Evolutionary conservation across 1,284 basidiomycete genomes (phyloP).

Genomic region (Apiotrichum gamsii): DNA sequence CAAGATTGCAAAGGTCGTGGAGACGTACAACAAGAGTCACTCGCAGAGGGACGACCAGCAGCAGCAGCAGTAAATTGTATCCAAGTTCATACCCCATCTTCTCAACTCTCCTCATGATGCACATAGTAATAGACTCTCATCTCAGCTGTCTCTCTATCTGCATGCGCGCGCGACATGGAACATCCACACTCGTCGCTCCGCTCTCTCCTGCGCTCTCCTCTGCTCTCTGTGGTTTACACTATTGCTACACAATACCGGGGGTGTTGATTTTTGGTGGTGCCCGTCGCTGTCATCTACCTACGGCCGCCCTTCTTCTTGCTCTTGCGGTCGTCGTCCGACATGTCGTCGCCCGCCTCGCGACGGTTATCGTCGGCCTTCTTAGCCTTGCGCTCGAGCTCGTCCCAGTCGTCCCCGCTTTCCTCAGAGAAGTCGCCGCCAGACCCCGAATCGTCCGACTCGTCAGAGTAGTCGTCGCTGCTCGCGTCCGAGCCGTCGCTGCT

Average conservation of each 20-base stretch:
- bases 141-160: not conserved
- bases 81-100: not conserved
- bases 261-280: not conserved
- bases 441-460: conserved; percentile 50
- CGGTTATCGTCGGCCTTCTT: conserved; percentile 49
- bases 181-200: not conserved
- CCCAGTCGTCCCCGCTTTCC: conserved; percentile 80
- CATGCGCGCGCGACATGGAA: not conserved
- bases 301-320: conserved; percentile 30
- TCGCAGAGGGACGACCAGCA: conserved; percentile 25
- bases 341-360: conserved; percentile 22
- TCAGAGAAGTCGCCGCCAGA: conserved; percentile 54
- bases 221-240: conserved; percentile 1
- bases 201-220: no score
- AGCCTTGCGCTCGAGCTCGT: conserved; percentile 85
- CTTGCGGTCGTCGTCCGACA: conserved; percentile 32
- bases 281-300: conserved; percentile 2
- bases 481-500: conserved; percentile 50
- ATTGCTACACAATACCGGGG: conserved; percentile 2
- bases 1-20: conserved; percentile 49
- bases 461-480: conserved; percentile 50
- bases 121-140: not conserved
- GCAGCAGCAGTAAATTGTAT: not conserved
- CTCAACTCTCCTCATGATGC: not conserved
- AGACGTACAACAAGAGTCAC: conserved; percentile 39